Evolutionary conservation across 345 rosid species (phyloP), one percentile per base, ranked within the genome.

Genomic region (Sisymbrium altissimum): DNA sequence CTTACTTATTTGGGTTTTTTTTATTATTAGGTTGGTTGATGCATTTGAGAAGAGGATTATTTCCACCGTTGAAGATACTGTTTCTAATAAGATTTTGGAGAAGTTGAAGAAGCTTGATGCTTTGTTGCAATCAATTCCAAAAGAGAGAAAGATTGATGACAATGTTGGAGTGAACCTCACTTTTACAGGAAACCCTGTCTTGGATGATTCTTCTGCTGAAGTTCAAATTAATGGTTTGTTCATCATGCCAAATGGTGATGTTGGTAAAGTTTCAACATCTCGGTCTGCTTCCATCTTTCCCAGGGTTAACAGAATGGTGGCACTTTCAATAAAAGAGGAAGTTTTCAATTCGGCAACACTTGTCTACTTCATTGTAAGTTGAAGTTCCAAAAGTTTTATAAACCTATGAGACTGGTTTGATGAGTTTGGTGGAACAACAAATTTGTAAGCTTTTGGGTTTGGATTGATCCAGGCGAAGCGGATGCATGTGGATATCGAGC

Each of bases 291-390:
- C 52, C 56, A 71, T 66, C 41, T 52, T 60, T 72, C 13, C 66
- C 1, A 33, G 50, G 36, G 66, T 68, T 15, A 50, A 79, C 54
- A 73, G 81, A 78, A 92, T 89, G 92, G 73, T 86, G 18, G 73
- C 66, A 38, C 70, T 92, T 70, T 76, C 86, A 39, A 49, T 89
- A 49, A 63, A 85, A 66, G 88, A 86, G 75, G 80, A 83, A 54
- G 94, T 92, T 66, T 79, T 88, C 44, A 64, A 82, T 32, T 84
- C 91, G 0, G 92, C 88, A 56, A 84, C 89, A 41, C 52, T 60
- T 19, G 85, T 87, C 30, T 88, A 92, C 84, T 92, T 86, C 87
- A 70, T 75, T 69, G 96, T 89, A 64, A 92, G 94, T 56, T 46
- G 88, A 64, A 92, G 94, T 56, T 46, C 15, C 48, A 29, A 7